A percentile compares a stretch with the other conserved stretches of the same genome.
Conservation (phyloP, 2,329 filamentous ascomycete species). For the Botryotinia globosa region DNA sequence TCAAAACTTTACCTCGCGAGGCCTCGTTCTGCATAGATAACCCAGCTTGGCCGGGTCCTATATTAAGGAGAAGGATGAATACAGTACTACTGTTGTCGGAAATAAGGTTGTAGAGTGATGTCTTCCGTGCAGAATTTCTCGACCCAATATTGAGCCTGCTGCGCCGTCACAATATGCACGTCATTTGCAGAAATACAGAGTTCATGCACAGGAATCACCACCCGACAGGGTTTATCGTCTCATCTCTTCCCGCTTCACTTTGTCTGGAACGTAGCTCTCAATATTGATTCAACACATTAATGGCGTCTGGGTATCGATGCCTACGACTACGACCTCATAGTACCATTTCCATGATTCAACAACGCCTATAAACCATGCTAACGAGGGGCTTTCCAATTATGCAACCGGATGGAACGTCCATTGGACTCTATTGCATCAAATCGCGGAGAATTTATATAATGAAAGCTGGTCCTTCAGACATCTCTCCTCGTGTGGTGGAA, state of each 20-base stretch:
- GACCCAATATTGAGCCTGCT: conserved; percentile 6
- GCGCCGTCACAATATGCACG: conserved; percentile 20
- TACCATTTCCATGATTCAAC: not conserved
- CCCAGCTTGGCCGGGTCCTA: not conserved
- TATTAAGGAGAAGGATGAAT: conserved; percentile 5
- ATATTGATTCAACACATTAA: not conserved
- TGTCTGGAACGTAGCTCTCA: not conserved
- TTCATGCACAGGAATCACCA: conserved; percentile 14
- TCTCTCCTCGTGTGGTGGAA: conserved; percentile 14
- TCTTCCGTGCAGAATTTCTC: not conserved
- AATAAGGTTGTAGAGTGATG: conserved; percentile 13
- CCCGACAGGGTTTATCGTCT: not conserved
- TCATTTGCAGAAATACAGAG: conserved; percentile 20
- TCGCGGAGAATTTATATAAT: conserved; percentile 16
- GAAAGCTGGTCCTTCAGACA: conserved; percentile 10
- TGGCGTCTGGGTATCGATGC: conserved; percentile 12
- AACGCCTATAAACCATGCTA: conserved; percentile 1
- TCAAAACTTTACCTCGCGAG: not conserved
- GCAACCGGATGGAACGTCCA: conserved; percentile 13
- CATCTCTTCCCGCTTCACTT: conserved; percentile 1
- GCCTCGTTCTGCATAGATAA: not conserved
- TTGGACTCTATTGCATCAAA: not conserved
- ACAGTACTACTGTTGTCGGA: conserved; percentile 1
- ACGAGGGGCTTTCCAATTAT: conserved; percentile 4
- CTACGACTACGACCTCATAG: conserved; percentile 12